A percentile compares a stretch with the other conserved stretches of the same genome.
Evolutionary conservation across 345 rosid species (phyloP).

Genomic region (Eucalyptus curtisii): DNA sequence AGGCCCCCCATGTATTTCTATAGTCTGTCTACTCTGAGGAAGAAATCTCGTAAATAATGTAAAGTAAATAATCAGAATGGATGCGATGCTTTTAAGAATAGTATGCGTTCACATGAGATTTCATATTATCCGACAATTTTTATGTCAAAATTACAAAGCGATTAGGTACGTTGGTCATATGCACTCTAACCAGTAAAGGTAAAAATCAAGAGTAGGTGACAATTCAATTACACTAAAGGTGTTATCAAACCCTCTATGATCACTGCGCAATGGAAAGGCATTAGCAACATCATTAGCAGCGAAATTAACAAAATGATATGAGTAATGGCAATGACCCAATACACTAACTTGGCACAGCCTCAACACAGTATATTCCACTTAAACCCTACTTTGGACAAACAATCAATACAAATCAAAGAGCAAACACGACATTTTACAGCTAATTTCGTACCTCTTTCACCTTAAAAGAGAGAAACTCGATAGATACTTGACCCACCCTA

Average conservation of each 20-base stretch:
- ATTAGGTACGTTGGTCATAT: accelerated
- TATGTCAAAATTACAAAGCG: neutral
- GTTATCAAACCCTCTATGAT: neutral
- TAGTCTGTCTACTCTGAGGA: neutral
- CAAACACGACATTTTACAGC: neutral
- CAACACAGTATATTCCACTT: neutral
- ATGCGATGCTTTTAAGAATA: neutral
- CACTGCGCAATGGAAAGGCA: neutral
- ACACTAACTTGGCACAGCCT: neutral
- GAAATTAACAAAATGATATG: neutral
- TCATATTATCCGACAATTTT: neutral
- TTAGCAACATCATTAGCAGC: neutral
- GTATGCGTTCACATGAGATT: neutral
- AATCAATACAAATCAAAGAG: neutral
- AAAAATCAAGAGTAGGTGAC: neutral
- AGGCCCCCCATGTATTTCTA: neutral
- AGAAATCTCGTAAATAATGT: neutral
- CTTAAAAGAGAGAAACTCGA: neutral
- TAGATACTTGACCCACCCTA: neutral
- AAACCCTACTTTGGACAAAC: neutral
- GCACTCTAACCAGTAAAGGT: neutral
- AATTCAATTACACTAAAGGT: neutral
- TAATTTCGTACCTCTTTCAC: neutral
- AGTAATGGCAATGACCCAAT: neutral
- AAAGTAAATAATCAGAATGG: neutral